phyloP scores from a whole-genome alignment of 2,329 filamentous ascomycete genomes.

The Alternaria dauci region DNA sequence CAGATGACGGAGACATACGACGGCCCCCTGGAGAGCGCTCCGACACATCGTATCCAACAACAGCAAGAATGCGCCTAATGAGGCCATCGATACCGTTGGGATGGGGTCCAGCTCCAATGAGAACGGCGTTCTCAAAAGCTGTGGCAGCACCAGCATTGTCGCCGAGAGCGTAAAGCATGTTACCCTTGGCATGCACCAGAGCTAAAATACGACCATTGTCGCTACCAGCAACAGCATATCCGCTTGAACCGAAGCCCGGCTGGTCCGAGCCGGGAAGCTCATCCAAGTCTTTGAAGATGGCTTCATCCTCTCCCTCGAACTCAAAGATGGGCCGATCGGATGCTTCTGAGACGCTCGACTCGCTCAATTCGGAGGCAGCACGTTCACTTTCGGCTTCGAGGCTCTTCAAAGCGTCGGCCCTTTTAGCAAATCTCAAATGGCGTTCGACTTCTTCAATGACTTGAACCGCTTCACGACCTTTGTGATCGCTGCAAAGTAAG shows the following conservation, averaged over 20 bases:
- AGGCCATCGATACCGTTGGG: slow-evolving; percentile 77
- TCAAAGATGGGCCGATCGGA: slow-evolving; percentile 68
- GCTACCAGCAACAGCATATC: slow-evolving; percentile 81
- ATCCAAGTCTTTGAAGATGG: slow-evolving; percentile 49
- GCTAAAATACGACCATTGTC: slow-evolving; percentile 94
- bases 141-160: slow-evolving; percentile 81
- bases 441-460: slow-evolving; percentile 87
- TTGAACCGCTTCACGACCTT: slow-evolving; percentile 83
- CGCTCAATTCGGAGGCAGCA: slow-evolving; percentile 66
- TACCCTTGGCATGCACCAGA: slow-evolving; percentile 97
- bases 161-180: slow-evolving; percentile 91
- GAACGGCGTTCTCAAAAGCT: slow-evolving; percentile 92
- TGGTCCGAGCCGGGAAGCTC: slow-evolving; percentile 54
- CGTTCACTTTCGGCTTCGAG: slow-evolving; percentile 67
- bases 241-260: slow-evolving; percentile 76
- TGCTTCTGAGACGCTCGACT: slow-evolving; percentile 62
- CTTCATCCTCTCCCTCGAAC: slow-evolving; percentile 55
- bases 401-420: slow-evolving; percentile 57
- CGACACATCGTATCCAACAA: slow-evolving; percentile 61
- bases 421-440: slow-evolving; percentile 65
- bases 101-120: slow-evolving; percentile 81
- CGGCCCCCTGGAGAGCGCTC: slow-evolving; percentile 45
- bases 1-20: slow-evolving; percentile 49
- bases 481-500: slow-evolving; percentile 80
- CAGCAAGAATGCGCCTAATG: slow-evolving; percentile 77